Evolutionary conservation across 2,329 filamentous ascomycete genomes (phyloP), one percentile per base, ranked within the genome.

Genomic region (Exophiala aquamarina): DNA sequence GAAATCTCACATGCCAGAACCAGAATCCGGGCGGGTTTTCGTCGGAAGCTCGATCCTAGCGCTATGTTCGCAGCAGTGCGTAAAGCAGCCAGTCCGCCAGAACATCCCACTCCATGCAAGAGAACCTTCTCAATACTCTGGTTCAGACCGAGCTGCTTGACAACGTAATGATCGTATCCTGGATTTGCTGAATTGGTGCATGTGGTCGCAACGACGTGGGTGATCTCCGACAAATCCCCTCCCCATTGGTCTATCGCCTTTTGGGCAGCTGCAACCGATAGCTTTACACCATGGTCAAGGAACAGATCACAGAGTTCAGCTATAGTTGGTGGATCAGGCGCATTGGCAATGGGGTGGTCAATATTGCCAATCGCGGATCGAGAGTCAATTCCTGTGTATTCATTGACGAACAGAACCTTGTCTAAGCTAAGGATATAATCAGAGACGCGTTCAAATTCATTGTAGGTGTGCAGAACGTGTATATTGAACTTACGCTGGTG

Each of bases 121-220:
- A 86, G 69, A 4, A 83, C 78, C 59, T 82, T 84, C 57, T 87
- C 81, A 2, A 83, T 74, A n/a, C 67, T 68, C 26, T 75, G 69
- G n/a, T 70, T 69, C 21, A 86, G 70, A 0, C 80, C 79, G 2
- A 87, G 66, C 3, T 71, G 68, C 59, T 79, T 81, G 42, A 76
- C 76, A 18, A 86, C 79, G 52, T 73, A 83, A 62, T 85, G 80
- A 56, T 86, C 83, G 60, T 81, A 86, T 1, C 83, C 83, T 0
- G 83, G 83, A 61, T 86, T 86, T 13, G 82, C 81, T 54, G 81
- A 84, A 61, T 86, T 80, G 7, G 83, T 87, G 61, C 83, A 86
- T 4, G 82, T 86, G 0, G 82, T 84, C 18, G 81, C 78, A 7
- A 87, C 81, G 32, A 85, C 72, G 58, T 87, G 83, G 3, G 82